These are phyloP conservation scores for Astrothelium macrocarpum DNA, from an alignment of 495 filamentous ascomycete genomes.

Conservation along the genomic window DNA sequence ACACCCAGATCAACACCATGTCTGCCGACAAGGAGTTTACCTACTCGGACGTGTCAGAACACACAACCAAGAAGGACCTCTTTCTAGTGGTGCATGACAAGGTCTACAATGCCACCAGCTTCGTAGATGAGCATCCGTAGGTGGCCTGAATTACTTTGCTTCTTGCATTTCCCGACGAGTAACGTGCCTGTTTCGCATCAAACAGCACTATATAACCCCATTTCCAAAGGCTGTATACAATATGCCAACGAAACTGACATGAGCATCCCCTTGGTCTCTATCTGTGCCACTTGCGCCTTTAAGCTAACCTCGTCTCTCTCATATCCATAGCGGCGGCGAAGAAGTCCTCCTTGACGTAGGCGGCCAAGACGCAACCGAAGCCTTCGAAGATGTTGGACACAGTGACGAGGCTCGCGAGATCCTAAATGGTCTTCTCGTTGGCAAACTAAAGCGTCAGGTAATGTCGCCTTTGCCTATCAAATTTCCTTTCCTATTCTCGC, in stretches of 20 bases:
- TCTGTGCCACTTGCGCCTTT: background rate
- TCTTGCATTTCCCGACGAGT: background rate
- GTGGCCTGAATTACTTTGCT: constrained; percentile 35
- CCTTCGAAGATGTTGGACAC: constrained; percentile 99
- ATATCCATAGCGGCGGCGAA: constrained; percentile 70
- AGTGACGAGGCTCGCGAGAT: constrained; percentile 97
- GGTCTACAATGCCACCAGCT: constrained; percentile 80
- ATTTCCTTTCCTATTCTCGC: constrained; percentile 8
- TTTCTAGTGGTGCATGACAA: constrained; percentile 90
- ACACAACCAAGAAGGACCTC: constrained; percentile 94
- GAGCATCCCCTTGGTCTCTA: background rate
- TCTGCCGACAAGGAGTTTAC: constrained; percentile 57
- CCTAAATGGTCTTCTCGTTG: constrained; percentile 68
- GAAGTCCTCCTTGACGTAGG: constrained; percentile 95
- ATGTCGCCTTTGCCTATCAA: constrained; percentile 11
- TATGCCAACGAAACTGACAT: background rate
- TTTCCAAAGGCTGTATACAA: background rate
- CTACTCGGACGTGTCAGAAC: constrained; percentile 72
- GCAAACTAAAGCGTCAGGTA: constrained; percentile 79
- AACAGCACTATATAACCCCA: background rate
- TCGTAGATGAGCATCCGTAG: constrained; percentile 99
- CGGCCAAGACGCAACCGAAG: constrained; percentile 94
- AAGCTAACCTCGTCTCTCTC: background rate
- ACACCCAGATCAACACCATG: constrained; percentile 4
- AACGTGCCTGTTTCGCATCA: background rate